Evolutionary conservation across 805 yeast genomes (phyloP).

Genomic region (Isabelozyma heimii): DNA sequence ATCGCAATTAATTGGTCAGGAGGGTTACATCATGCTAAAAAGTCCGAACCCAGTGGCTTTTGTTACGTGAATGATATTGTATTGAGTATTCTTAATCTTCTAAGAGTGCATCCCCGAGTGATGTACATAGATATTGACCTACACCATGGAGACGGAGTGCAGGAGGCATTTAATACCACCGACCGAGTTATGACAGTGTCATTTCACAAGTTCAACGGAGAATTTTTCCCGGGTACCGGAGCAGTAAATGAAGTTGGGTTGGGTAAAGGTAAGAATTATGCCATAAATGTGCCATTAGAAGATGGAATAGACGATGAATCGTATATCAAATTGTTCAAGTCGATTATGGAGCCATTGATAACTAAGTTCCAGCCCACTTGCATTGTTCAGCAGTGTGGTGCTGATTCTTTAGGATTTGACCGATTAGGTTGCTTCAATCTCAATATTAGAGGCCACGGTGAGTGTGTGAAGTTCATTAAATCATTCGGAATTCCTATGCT

Average conservation of each 20-base stretch:
- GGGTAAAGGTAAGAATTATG: constrained; percentile 83
- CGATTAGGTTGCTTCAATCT: constrained; percentile 91
- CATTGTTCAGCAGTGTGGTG: constrained; percentile 96
- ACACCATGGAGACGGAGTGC: constrained; percentile 98
- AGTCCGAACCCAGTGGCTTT: constrained; percentile 90
- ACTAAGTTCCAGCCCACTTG: constrained; percentile 91
- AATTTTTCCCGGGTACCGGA: constrained; percentile 97
- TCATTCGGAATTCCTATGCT: constrained; percentile 87
- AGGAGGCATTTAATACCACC: constrained; percentile 92
- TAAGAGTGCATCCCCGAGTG: constrained; percentile 89
- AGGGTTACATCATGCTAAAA: constrained; percentile 95
- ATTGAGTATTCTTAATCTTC: constrained; percentile 75
- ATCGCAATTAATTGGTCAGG: constrained; percentile 97
- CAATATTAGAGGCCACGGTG: constrained; percentile 91
- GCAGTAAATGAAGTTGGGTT: constrained; percentile 85
- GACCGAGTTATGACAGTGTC: constrained; percentile 96
- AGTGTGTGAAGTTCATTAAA: constrained; percentile 86
- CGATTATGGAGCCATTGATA: constrained; percentile 86
- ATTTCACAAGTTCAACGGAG: constrained; percentile 91
- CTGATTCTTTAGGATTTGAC: constrained; percentile 92
- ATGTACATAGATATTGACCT: constrained; percentile 91
- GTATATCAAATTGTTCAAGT: constrained; percentile 71
- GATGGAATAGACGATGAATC: constrained; percentile 96
- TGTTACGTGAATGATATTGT: constrained; percentile 96
- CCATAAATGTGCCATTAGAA: constrained; percentile 86